Base-by-base conservation (phyloP, 331 rosid genomes). In the Pyracantha coccinea region DNA sequence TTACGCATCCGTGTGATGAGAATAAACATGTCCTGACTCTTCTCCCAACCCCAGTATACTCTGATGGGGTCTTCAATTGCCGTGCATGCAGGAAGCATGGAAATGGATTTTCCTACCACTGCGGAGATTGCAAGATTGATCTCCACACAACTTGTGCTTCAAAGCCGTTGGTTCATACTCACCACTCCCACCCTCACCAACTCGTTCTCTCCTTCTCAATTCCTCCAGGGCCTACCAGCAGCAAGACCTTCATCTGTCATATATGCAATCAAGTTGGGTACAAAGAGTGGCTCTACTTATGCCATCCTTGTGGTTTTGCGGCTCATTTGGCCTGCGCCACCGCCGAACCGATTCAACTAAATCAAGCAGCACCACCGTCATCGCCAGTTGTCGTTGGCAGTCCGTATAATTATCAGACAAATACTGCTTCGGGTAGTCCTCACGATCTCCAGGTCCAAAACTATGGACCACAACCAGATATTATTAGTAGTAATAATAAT, bases 211-310 rank as follows among this genome's bases (percentile, higher is more conserved):
- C 72, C 2, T 68, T 68, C 72, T 41, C 58, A 7, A 1, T 23
- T 3, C 72, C 33, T 23, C 21, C 72, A 14, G 71, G 53, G 25
- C 16, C 53, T 3, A 44, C 29, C 53, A 66, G 44, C 31, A 25
- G 21, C 33, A 68, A 68, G 12, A 21, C 21, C n/a, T 68, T 68
- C 58, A 44, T 21, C 10, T 68, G 72, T 44, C 16, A 44, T 15
- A 24, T 68, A 23, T 68, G 72, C 57, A 41, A 68, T 58, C 52
- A 14, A 17, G 13, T 2, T 24, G 72, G 72, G 7, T 47, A 67
- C 72, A 67, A 24, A 67, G 72, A 41, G 72, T 41, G 72, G 72
- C 57, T 67, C 57, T 67, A 67, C 72, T 3, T 47, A 54, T 67
- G 72, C 21, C 27, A 4, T 12, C 57, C 72, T 8, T 67, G 72